These are phyloP conservation scores for Hydnum rufescens DNA, from an alignment of 768 basidiomycete genomes.

Conservation along the genomic window DNA sequence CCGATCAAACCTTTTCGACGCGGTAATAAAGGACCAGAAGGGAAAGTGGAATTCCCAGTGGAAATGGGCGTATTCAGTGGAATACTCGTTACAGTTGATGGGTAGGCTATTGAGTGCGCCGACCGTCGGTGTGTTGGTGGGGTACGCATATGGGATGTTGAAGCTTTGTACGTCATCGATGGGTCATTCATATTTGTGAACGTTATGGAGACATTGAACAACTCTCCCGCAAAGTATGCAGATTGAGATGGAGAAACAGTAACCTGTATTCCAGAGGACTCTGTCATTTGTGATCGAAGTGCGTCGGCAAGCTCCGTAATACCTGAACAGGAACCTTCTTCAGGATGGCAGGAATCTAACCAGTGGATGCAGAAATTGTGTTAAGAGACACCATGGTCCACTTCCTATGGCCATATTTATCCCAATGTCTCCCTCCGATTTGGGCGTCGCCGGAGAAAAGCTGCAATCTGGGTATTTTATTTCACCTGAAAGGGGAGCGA, in stretches of 20 bases:
- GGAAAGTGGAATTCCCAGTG: background rate
- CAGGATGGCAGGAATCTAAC: no score
- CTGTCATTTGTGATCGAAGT: background rate
- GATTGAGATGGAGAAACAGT: constrained; percentile 47
- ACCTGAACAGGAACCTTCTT: no score
- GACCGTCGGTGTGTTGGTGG: background rate
- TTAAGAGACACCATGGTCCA: no score
- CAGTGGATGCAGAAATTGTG: no score
- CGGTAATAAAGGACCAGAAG: background rate
- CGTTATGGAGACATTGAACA: constrained; percentile 64
- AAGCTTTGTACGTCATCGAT: background rate
- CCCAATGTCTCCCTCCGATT: no score
- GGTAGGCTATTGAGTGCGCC: background rate
- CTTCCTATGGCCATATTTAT: no score
- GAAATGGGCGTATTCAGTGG: background rate
- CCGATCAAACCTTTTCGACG: background rate
- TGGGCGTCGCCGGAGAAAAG: no score
- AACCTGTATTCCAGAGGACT: constrained; percentile 13
- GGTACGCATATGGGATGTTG: background rate
- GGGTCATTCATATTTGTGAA: constrained; percentile 43
- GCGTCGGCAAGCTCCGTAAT: no score
- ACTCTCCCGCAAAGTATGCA: constrained; percentile 85
- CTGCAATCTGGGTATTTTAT: no score
- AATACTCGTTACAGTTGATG: background rate
- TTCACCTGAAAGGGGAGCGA: no score